Evolutionary conservation across 495 filamentous ascomycete genomes (phyloP).

Genomic region (Xylaria longipes): DNA sequence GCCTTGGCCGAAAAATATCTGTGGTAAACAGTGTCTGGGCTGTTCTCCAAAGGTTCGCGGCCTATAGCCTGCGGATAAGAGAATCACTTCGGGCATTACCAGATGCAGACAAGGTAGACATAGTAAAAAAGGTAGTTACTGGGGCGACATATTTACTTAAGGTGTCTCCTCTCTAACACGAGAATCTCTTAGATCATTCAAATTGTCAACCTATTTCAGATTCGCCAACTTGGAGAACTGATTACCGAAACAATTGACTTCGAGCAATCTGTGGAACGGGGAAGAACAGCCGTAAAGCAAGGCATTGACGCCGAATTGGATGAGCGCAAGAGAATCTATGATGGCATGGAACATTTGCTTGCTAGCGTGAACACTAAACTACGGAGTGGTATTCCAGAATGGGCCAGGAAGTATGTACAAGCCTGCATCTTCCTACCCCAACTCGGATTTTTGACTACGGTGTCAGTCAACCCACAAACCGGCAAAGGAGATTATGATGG

Average conservation of each 20-base stretch:
- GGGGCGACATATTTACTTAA: neutral
- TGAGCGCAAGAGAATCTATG: conserved; percentile 74
- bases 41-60: conserved; percentile 58
- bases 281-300: conserved; percentile 73
- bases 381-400: conserved; percentile 65
- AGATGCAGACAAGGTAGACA: conserved; percentile 58
- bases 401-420: conserved; percentile 58
- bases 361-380: conserved; percentile 68
- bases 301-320: conserved; percentile 82
- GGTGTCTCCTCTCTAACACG: conserved; percentile 23
- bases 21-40: conserved; percentile 76
- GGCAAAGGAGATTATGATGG: conserved; percentile 73
- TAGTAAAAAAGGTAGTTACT: conserved; percentile 63
- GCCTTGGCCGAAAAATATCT: conserved; percentile 60
- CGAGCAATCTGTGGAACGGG: conserved; percentile 73
- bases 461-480: conserved; percentile 66
- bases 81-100: conserved; percentile 68
- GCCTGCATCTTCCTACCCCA: conserved; percentile 87
- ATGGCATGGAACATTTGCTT: conserved; percentile 77
- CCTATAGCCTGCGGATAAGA: conserved; percentile 69
- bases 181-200: conserved; percentile 40
- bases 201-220: conserved; percentile 55
- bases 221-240: conserved; percentile 69
- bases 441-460: conserved; percentile 85
- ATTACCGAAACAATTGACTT: conserved; percentile 85